Base-by-base conservation (phyloP, 305 asterid species). In the Solanum aculeatissimum region DNA sequence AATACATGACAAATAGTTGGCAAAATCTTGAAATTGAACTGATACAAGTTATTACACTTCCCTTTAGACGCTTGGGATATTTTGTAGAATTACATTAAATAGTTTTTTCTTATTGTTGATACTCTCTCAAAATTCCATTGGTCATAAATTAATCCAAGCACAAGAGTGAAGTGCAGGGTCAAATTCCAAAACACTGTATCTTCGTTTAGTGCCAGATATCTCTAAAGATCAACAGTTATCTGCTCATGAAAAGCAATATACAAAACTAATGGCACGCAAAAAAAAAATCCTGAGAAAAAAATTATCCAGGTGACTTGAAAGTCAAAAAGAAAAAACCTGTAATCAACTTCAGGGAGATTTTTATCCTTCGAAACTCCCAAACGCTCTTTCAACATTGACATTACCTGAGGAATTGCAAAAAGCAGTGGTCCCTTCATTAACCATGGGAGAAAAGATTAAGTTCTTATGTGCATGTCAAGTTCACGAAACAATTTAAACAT, bases 371-470 rank as follows among this genome's bases (percentile, higher is more conserved):
- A 91, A 91, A 93, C 82, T 85, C 88, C 92, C 87, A 97, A 45
- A 74, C 98, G 97, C 90, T 92, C 95, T 93, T 95, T 97, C 86
- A 97, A 90, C 94, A 94, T 86, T 71, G 97, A 92, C 85, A 84
- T 84, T 86, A 97, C 92, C 99, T 97, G 93, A 62, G 91, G 92
- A 83, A 86, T 84, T 49, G 83, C 81, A 87, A 80, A 88, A 78
- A 85, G 86, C 78, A 89, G 84, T 19, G 32, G 53, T 78, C 10
- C 81, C 62, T 75, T 2, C 32, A 78, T 78, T 77, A 78, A 78
- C 66, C 66, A 78, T 53, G 2, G 66, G 25, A 32, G 42, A 78
- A 78, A 78, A 32, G 82, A 8, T 3, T 29, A 78, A 51, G 82
- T 29, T 51, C 49, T 78, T 53, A 18, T 53, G 82, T 0, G 23